These are phyloP conservation scores for Phyllosticta citrichinensis DNA, from an alignment of 2,329 filamentous ascomycete genomes.

Conservation along the genomic window DNA sequence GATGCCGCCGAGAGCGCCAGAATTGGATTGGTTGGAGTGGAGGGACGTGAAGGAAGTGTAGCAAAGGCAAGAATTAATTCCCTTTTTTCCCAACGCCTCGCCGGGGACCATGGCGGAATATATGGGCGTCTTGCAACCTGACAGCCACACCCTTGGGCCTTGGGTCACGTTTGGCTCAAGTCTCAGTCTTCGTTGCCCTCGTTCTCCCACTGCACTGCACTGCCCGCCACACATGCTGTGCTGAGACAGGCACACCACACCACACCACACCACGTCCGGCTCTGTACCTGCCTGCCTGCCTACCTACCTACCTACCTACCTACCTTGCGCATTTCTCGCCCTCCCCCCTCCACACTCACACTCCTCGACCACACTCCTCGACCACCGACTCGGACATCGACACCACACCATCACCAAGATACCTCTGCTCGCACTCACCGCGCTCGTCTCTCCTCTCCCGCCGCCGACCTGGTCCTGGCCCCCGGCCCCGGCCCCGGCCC, in stretches of 20 bases:
- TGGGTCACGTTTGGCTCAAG: conserved; percentile 6
- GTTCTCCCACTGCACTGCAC: background rate
- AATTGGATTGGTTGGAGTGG: conserved; percentile 1
- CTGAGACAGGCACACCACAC: conserved; percentile 4
- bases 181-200: background rate
- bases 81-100: background rate
- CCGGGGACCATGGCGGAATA: background rate
- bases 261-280: too few relatives aligned
- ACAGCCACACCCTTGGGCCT: conserved; percentile 3
- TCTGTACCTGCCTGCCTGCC: too few relatives aligned
- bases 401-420: conserved; percentile 11
- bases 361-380: too few relatives aligned
- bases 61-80: background rate
- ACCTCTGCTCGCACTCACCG: conserved; percentile 4
- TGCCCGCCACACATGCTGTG: conserved; percentile 2
- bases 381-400: background rate
- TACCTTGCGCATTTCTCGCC: conserved; percentile 5
- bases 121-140: background rate
- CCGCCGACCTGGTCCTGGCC: conserved; percentile 15
- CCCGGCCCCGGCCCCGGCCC: conserved; percentile 1
- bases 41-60: too few relatives aligned
- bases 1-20: conserved; percentile 9
- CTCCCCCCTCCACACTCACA: background rate
- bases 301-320: background rate
- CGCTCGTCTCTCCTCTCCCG: conserved; percentile 19